phyloP scores from a whole-genome alignment of 164 flowering plant species.

The Macadamia tetraphylla region DNA sequence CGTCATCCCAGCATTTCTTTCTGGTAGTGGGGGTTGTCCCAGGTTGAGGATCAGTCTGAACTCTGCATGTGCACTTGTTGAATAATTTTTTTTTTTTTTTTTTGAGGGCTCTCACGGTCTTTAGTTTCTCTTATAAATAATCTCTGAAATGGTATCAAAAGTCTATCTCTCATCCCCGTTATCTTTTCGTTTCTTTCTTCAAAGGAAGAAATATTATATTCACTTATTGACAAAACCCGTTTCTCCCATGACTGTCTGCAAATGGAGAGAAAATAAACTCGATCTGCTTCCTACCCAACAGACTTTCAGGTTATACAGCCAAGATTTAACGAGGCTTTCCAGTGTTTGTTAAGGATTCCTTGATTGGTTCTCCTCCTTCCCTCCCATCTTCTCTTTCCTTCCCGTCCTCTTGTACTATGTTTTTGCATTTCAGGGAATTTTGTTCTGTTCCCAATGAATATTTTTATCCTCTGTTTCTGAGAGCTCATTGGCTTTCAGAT shows the following conservation, averaged over 20 bases:
- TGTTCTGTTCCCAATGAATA: conserved; percentile 30
- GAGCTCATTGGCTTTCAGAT: conserved; percentile 2
- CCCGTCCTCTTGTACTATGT: no score
- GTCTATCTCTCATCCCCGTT: not conserved
- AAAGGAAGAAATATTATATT: not conserved
- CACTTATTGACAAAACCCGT: conserved; percentile 11
- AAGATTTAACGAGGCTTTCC: conserved; percentile 11
- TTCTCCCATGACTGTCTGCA: conserved; percentile 25
- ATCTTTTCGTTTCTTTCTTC: not conserved
- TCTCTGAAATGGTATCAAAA: not conserved
- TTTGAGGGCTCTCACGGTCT: not conserved
- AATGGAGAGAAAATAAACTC: conserved; percentile 25
- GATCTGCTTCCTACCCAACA: conserved; percentile 11
- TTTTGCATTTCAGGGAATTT: not conserved
- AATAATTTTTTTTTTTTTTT: not conserved
- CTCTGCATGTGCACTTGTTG: not conserved
- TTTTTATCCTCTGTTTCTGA: conserved; percentile 6
- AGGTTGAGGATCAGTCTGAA: not conserved
- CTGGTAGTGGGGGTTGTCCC: no score
- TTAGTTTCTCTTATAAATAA: not conserved
- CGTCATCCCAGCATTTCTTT: no score
- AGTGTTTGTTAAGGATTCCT: conserved; percentile 4
- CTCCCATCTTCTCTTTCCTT: no score
- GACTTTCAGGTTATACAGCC: conserved; percentile 8
- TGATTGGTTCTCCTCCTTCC: conserved; percentile 13